Evolutionary conservation across 1,284 basidiomycete genomes (phyloP), one percentile per base, ranked within the genome.

Genomic region (Cutaneotrichosporon cutaneum): DNA sequence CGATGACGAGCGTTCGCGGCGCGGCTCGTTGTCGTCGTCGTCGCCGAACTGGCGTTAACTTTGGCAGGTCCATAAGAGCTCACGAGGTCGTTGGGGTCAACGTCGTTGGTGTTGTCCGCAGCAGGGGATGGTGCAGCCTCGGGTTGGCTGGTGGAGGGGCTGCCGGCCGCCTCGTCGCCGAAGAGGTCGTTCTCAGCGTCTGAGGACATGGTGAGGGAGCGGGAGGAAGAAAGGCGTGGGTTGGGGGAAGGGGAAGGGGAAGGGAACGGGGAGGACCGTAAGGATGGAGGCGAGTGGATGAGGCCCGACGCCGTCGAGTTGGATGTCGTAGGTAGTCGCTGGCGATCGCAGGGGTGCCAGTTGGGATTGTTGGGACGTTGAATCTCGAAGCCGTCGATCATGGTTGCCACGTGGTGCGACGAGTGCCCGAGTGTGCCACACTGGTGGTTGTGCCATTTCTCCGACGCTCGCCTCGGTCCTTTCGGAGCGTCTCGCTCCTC

Each of bases 111-210:
- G 3, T 22, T 32, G 16, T 27, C 10, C 13, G 33, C 53, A 26
- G 48, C 60, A 3, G 60, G 60, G 13, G 63, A 59, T 3, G 63
- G 60, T 14, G 63, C 60, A 22, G 24, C 44, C 18, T 51, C 24
- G 7, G 52, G 33, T 8, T 14, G 52, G 35, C 52, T 54, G 52
- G 32, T 22, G 7, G 39, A 42, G 39, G 39, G 39, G 39, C 39
- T 42, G 39, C 16, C 39, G 4, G 39, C 39, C 6, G 8, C 18
- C 30, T 66, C 60, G 24, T 64, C 71, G 22, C 70, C 72, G 35
- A 76, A 76, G 21, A 77, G 70, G 58, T 76, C 75, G 63, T 74
- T 71, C 52, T 62, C 72, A 21, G 63, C 60, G 32, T 60, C 72
- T 27, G 62, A 56, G 47, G 59, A 72, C 75, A 77, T 77, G 44